Evolutionary conservation across 1,284 basidiomycete species (phyloP), one percentile per base, ranked within the genome.

Genomic region (Cutaneotrichosporon mucoides): DNA sequence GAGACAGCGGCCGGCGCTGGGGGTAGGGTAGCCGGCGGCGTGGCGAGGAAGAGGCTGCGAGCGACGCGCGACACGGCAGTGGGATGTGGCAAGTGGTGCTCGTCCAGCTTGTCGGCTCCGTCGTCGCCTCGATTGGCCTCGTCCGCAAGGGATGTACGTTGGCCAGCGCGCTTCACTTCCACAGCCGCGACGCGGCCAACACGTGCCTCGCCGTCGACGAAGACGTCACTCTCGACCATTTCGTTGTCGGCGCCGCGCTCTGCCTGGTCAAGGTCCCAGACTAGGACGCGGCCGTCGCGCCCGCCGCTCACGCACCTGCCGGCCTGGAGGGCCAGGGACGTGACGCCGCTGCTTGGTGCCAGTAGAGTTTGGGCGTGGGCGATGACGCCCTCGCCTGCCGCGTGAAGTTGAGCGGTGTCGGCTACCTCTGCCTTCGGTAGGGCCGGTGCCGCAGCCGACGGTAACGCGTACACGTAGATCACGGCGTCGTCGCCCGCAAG

Each of bases 401-500:
- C n/a, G n/a, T n/a, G n/a, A n/a, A n/a, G n/a, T n/a, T n/a, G n/a
- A n/a, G n/a, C n/a, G n/a, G n/a, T n/a, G n/a, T n/a, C n/a, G n/a
- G n/a, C n/a, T n/a, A n/a, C n/a, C n/a, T n/a, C n/a, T n/a, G n/a
- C n/a, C n/a, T n/a, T n/a, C n/a, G n/a, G n/a, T n/a, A n/a, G n/a
- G n/a, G n/a, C n/a, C n/a, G n/a, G n/a, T n/a, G n/a, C n/a, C n/a
- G n/a, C n/a, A n/a, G n/a, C n/a, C 13, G 66, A 57, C 11, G 76
- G 73, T 1, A 78, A 58, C 1, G 74, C 68, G 53, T 72, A 79
- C 1, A 79, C 76, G 55, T 79, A 71, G 11, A 79, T 74, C 38
- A 73, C 72, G 52, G 72, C 72, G 47, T 74, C 76, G 12, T 68
- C 24, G 38, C 77, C 77, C 0, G 76, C 75, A 0, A 79, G 69